Evolutionary conservation across 2,329 filamentous ascomycete genomes (phyloP).

Genomic region (Exophiala xenobiotica): DNA sequence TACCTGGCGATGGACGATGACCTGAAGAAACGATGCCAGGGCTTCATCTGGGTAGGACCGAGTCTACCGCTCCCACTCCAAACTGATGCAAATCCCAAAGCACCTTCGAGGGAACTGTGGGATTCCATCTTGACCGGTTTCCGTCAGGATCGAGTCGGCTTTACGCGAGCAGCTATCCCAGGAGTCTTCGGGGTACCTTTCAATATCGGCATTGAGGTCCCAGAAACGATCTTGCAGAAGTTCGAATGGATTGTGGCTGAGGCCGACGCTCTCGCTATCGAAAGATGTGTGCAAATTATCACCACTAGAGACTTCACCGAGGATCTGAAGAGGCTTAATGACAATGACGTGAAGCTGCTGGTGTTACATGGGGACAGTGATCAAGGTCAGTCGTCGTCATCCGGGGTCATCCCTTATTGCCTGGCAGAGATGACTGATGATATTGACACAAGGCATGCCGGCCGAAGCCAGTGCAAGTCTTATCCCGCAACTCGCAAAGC

Average conservation of each 20-base stretch:
- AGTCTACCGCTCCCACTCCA: slow-evolving; percentile 30
- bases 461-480: slow-evolving; percentile 29
- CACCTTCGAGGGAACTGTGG: slow-evolving; percentile 31
- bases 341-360: slow-evolving; percentile 27
- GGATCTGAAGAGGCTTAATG: slow-evolving; percentile 24
- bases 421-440: neutral
- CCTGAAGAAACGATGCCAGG: slow-evolving; percentile 20
- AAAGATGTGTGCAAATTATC: slow-evolving; percentile 34
- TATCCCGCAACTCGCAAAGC: slow-evolving; percentile 30
- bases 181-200: slow-evolving; percentile 29
- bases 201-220: slow-evolving; percentile 25
- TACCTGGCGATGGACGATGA: slow-evolving; percentile 26
- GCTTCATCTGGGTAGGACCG: slow-evolving; percentile 33
- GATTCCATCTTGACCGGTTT: slow-evolving; percentile 32
- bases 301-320: slow-evolving; percentile 31
- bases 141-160: slow-evolving; percentile 28
- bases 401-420: neutral
- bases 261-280: slow-evolving; percentile 33
- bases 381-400: slow-evolving; percentile 21
- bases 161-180: slow-evolving; percentile 26
- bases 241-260: slow-evolving; percentile 30
- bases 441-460: slow-evolving; percentile 27
- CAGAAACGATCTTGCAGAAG: slow-evolving; percentile 24
- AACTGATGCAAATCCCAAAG: slow-evolving; percentile 29
- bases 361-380: slow-evolving; percentile 35